Evolutionary conservation across 306 rosid genomes (phyloP), one percentile per base, ranked within the genome.

Genomic region (Ormosia emarginata): DNA sequence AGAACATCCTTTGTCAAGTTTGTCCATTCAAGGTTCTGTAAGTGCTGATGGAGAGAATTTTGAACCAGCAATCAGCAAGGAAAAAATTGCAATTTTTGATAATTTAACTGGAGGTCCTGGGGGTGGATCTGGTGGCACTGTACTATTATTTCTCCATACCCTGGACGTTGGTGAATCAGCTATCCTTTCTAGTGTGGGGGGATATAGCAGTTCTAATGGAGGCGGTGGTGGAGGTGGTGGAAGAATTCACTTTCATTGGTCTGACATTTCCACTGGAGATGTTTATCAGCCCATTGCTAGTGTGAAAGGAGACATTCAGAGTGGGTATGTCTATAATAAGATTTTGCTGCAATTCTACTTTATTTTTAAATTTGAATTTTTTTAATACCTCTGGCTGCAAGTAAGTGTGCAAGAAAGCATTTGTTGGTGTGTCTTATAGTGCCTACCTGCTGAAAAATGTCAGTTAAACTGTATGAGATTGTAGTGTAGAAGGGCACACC

Each of bases 181-280:
- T 79, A 40, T 82, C 73, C 97, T 96, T 88, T 93, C 99, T 24
- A 93, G 94, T 85, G 69, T 67, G 70, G 99, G 99, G 61, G 98
- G 99, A 85, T 87, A 91, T 85, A 85, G 97, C 78, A 71, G 83
- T 83, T 75, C 79, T 77, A 71, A 74, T 75, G 97, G 97, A 18
- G 76, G 91, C 14, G 99, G 99, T 55, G 99, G 97, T 40, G 99
- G 99, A 11, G 98, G 99, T 80, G 99, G 99, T 32, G 99, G 99
- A 79, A 90, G 98, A 89, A 86, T 96, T 87, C 99, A 96, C 83
- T 93, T 96, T 80, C 98, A 96, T 81, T 96, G 99, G 99, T 90
- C 94, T 40, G 89, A 91, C 84, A 92, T 96, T 84, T 93, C 99
- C 50, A 92, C 91, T 14, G 99, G 99, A 81, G 98, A 96, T 88